phyloP scores from a whole-genome alignment of 2,329 filamentous ascomycete species.

The Trichophyton benhamiae region DNA sequence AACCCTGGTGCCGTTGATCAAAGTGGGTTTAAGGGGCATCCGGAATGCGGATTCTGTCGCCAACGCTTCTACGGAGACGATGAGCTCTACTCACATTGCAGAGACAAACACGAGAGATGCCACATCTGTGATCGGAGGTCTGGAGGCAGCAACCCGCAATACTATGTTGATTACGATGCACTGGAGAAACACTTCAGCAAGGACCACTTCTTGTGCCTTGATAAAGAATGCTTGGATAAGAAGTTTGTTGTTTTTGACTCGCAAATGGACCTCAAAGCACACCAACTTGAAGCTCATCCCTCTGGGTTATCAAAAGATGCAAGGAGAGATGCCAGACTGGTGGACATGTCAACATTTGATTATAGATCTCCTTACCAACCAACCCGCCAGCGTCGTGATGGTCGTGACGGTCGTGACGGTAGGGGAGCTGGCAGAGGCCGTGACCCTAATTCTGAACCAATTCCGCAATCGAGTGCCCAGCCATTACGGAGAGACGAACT shows the following conservation, averaged over 20 bases:
- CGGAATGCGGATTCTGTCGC: slow-evolving; percentile 83
- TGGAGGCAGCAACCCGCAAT: slow-evolving; percentile 60
- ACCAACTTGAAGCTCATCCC: slow-evolving; percentile 75
- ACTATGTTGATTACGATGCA: slow-evolving; percentile 78
- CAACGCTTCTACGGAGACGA: slow-evolving; percentile 92
- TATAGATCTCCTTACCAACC: slow-evolving; percentile 58
- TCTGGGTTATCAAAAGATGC: slow-evolving; percentile 70
- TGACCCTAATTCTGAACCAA: slow-evolving; percentile 73
- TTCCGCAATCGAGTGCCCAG: slow-evolving; percentile 65
- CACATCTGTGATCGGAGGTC: slow-evolving; percentile 74
- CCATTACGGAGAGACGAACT: slow-evolving; percentile 74
- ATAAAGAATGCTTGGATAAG: slow-evolving; percentile 84
- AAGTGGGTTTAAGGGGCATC: slow-evolving; percentile 92
- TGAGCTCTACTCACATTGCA: slow-evolving; percentile 85
- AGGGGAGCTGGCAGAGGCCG: slow-evolving; percentile 55
- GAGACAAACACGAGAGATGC: slow-evolving; percentile 87
- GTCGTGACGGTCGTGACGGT: slow-evolving; percentile 39
- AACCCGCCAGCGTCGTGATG: slow-evolving; percentile 43
- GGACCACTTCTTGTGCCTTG: slow-evolving; percentile 75
- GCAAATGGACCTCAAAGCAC: slow-evolving; percentile 87
- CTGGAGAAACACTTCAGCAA: slow-evolving; percentile 76
- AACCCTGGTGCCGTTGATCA: slow-evolving; percentile 80
- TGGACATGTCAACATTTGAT: slow-evolving; percentile 81
- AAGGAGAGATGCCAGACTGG: slow-evolving; percentile 66
- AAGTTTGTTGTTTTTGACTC: slow-evolving; percentile 96